Base-by-base conservation (phyloP, 345 rosid species). In the Populus pruinosa region DNA sequence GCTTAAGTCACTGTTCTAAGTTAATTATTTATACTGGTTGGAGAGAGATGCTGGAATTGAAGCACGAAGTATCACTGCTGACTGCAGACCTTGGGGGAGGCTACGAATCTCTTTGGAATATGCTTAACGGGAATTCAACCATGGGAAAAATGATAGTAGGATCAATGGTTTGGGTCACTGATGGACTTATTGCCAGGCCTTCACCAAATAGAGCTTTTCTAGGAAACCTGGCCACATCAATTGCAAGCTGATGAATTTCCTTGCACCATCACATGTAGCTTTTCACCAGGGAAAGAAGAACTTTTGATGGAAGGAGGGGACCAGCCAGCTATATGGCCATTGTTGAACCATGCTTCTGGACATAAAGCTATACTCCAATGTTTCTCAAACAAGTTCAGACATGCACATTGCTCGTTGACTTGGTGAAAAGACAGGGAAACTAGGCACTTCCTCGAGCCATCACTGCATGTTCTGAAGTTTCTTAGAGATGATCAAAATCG, bases 1-100 rank as follows among this genome's bases (percentile, higher is more conserved):
- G 99, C 96, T 96, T 49, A 93, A 91, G 89, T 92, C 98, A 35
- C 65, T 92, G 81, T 93, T 96, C 87, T 98, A 96, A 79, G 99
- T 90, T 53, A 93, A 86, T 77, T 96, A 93, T 63, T 89, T 96
- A 77, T 96, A 90, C 84, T 96, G 99, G 99, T 79, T 96, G 81
- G 99, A 93, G 86, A 90, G 85, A 79, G 92, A 93, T 76, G 98
- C 99, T 3, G 99, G 99, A 76, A 87, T 96, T 29, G 82, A 83
- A 83, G 85, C 94, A 73, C 82, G 83, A 69, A 85, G 83, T 75
- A 84, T 86, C 38, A 84, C 83, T 78, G 72, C 75, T 71, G 99
- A 96, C 85, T 93, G 97, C 84, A 77, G 83, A 82, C 83, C 72
- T 0, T 93, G 97, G 8, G 99, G 99, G 23, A 89, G 91, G 77